These are phyloP conservation scores for Ophiostoma pallidulum DNA, from an alignment of 2,329 filamentous ascomycete genomes.

Conservation along the genomic window DNA sequence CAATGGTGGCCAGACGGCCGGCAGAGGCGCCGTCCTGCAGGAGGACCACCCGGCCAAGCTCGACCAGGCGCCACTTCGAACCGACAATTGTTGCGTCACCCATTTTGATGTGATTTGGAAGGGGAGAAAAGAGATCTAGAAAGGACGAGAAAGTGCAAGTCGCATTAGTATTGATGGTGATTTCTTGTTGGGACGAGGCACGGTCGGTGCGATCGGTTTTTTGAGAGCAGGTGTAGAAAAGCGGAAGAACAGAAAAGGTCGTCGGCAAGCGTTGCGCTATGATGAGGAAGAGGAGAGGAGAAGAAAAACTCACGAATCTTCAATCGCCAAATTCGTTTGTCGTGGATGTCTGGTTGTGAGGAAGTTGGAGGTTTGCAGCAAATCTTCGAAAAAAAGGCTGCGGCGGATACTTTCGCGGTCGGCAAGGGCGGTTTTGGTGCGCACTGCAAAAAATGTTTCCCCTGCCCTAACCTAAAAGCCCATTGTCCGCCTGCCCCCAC, in stretches of 20 bases:
- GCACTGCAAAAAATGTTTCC: conserved; percentile 17
- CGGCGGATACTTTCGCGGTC: conserved; percentile 12
- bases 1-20: conserved; percentile 85
- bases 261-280: not conserved
- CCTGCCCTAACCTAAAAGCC: conserved; percentile 20
- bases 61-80: conserved; percentile 88
- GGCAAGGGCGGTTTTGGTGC: conserved; percentile 16
- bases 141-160: not conserved
- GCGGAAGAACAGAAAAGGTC: not conserved
- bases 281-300: not conserved
- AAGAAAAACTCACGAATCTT: conserved; percentile 14
- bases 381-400: conserved; percentile 11
- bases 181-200: not conserved
- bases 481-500: conserved; percentile 6
- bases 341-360: conserved; percentile 14
- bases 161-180: conserved; percentile 6
- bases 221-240: too few relatives aligned
- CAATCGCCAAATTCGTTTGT: conserved; percentile 12
- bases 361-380: conserved; percentile 12
- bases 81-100: conserved; percentile 73
- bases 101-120: conserved; percentile 51
- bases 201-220: conserved; percentile 1
- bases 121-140: conserved; percentile 10
- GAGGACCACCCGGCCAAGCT: conserved; percentile 95
- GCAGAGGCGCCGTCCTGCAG: conserved; percentile 71